Evolutionary conservation across 371 early-diverging fungal genomes (phyloP).

Genomic region (Mucor sp.): DNA sequence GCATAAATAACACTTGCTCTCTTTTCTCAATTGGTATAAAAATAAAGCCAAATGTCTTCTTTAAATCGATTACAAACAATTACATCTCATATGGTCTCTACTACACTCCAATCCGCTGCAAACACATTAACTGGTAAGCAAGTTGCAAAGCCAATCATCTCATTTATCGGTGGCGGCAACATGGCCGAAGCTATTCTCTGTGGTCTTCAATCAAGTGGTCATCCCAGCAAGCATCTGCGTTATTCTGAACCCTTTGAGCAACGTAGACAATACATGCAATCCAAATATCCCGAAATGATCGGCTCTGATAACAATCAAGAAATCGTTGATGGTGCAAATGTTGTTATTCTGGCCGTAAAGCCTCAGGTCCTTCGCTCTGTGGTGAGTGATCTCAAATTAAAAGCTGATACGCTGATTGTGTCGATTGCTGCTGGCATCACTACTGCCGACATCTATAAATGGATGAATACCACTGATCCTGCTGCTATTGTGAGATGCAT

Average conservation of each 20-base stretch:
- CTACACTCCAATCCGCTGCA: constrained; percentile 6
- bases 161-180: constrained; percentile 92
- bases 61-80: constrained; percentile 16
- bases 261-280: constrained; percentile 65
- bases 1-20: neutral
- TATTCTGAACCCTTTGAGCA: constrained; percentile 84
- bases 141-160: constrained; percentile 40
- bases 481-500: constrained; percentile 82
- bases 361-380: constrained; percentile 84
- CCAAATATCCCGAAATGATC: constrained; percentile 57
- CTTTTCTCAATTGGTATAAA: neutral
- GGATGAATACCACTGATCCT: constrained; percentile 54
- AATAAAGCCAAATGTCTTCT: constrained; percentile 2
- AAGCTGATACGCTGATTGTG: constrained; percentile 60
- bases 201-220: constrained; percentile 76
- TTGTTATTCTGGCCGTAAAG: constrained; percentile 89
- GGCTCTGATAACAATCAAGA: constrained; percentile 50
- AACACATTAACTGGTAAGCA: neutral
- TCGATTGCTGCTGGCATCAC: constrained; percentile 92
- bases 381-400: constrained; percentile 46
- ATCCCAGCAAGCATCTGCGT: constrained; percentile 64
- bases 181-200: constrained; percentile 94
- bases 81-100: constrained; percentile 25
- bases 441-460: constrained; percentile 69
- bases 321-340: constrained; percentile 59